phyloP scores from a whole-genome alignment of 805 yeast species.

The Wickerhamomyces strasburgensis region DNA sequence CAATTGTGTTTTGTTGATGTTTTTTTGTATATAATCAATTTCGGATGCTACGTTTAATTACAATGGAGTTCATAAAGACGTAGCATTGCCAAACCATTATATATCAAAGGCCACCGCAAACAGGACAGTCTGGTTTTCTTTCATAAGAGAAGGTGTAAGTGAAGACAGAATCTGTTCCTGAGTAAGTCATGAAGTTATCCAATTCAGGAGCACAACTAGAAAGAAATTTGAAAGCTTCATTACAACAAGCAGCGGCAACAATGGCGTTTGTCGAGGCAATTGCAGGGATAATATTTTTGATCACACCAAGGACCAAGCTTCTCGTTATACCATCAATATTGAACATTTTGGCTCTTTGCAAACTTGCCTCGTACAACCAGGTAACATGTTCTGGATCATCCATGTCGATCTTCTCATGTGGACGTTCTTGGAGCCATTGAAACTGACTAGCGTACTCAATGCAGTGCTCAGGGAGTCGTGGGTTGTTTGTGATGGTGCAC shows the following conservation, averaged over 20 bases:
- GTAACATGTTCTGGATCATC: slow-evolving; percentile 65
- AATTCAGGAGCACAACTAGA: slow-evolving; percentile 63
- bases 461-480: slow-evolving; percentile 92
- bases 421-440: slow-evolving; percentile 59
- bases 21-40: too few species aligned
- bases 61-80: too few species aligned
- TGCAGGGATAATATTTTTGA: slow-evolving; percentile 89
- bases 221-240: slow-evolving; percentile 76
- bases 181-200: slow-evolving; percentile 79
- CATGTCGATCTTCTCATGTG: slow-evolving; percentile 51
- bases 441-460: slow-evolving; percentile 83
- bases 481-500: slow-evolving; percentile 92
- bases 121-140: slow-evolving; percentile 60
- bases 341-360: slow-evolving; percentile 55
- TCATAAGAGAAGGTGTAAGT: slow-evolving; percentile 67
- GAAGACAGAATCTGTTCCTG: slow-evolving; percentile 77
- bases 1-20: too few species aligned
- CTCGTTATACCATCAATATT: slow-evolving; percentile 69
- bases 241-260: slow-evolving; percentile 83
- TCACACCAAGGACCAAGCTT: slow-evolving; percentile 74
- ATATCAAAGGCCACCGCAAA: slow-evolving; percentile 57
- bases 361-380: slow-evolving; percentile 54
- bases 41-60: too few species aligned
- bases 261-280: slow-evolving; percentile 93
- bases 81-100: too few species aligned